phyloP scores from a whole-genome alignment of 2,329 filamentous ascomycete genomes.

The Trichoderma aggressivum region DNA sequence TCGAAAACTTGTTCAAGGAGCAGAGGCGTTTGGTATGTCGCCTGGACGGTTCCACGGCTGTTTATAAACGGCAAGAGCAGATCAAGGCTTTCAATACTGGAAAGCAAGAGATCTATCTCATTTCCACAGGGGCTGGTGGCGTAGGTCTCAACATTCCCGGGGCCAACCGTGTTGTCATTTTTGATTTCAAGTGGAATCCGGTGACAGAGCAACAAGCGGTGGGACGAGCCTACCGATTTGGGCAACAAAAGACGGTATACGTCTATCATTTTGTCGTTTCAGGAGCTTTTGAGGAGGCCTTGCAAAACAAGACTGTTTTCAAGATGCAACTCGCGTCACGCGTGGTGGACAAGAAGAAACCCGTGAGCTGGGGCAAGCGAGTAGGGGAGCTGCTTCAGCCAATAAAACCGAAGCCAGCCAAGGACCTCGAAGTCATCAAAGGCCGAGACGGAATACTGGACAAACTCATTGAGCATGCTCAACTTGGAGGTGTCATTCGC shows the following conservation, averaged over 20 bases:
- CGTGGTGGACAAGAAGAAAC: constrained; percentile 81
- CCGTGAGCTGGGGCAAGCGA: constrained; percentile 60
- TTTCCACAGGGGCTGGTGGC: constrained; percentile 80
- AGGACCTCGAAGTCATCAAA: constrained; percentile 49
- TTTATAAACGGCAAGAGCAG: constrained; percentile 56
- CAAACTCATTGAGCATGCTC: constrained; percentile 39
- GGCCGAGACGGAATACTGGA: constrained; percentile 64
- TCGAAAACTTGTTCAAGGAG: constrained; percentile 54
- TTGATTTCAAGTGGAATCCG: constrained; percentile 81
- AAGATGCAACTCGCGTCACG: constrained; percentile 76
- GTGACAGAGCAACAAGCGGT: constrained; percentile 81
- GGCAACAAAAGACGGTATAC: constrained; percentile 74
- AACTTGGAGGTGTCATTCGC: constrained; percentile 42
- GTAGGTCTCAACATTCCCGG: constrained; percentile 79
- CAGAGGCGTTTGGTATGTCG: constrained; percentile 50
- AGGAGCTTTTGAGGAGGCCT: constrained; percentile 73
- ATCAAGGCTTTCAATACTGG: constrained; percentile 67
- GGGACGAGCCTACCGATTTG: constrained; percentile 80
- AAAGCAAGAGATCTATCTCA: constrained; percentile 62
- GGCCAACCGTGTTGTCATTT: constrained; percentile 82
- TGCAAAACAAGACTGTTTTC: constrained; percentile 74
- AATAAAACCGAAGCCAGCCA: constrained; percentile 49
- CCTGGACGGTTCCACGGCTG: constrained; percentile 64
- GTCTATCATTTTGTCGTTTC: constrained; percentile 79
- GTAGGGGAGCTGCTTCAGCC: constrained; percentile 54